Evolutionary conservation across 192 early-diverging fungal genomes (phyloP).

Genomic region (Phlyctochytrium planicorne): DNA sequence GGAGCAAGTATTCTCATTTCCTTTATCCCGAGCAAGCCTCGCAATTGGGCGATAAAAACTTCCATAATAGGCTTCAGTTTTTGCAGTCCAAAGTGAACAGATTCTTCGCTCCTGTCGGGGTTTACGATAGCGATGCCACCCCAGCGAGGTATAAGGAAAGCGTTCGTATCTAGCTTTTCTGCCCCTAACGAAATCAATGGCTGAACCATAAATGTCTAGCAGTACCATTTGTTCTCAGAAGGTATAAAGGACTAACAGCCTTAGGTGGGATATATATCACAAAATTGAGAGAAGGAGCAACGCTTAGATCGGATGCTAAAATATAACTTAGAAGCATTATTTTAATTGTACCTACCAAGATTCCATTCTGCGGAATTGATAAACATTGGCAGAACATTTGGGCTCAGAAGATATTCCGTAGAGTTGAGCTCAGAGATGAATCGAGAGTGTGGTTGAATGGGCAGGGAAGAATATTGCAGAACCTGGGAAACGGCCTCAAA

Average conservation of each 20-base stretch:
- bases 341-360: too few relatives aligned
- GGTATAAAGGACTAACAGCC: slow-evolving; percentile 66
- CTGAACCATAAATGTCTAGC: too few relatives aligned
- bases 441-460: slow-evolving; percentile 53
- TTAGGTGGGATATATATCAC: slow-evolving; percentile 80
- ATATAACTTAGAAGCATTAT: slow-evolving; percentile 2
- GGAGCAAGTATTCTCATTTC: slow-evolving; percentile 29
- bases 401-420: slow-evolving; percentile 48
- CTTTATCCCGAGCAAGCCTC: slow-evolving; percentile 80
- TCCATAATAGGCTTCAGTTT: slow-evolving; percentile 77
- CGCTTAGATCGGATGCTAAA: slow-evolving; percentile 77
- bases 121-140: slow-evolving; percentile 85
- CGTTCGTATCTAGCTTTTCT: too few relatives aligned
- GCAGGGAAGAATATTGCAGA: slow-evolving; percentile 78
- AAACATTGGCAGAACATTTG: slow-evolving; percentile 81
- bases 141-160: slow-evolving; percentile 93
- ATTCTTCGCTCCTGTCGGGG: slow-evolving; percentile 33
- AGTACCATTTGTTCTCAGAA: slow-evolving; percentile 61
- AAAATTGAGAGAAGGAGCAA: slow-evolving; percentile 83
- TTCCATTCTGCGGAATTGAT: slow-evolving; percentile 97
- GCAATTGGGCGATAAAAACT: slow-evolving; percentile 77
- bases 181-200: too few relatives aligned
- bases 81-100: slow-evolving; percentile 30
- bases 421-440: slow-evolving; percentile 3
- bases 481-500: slow-evolving; percentile 66